Conservation (phyloP, 169 alveolate genomes). For the Eimeria acervulina region DNA sequence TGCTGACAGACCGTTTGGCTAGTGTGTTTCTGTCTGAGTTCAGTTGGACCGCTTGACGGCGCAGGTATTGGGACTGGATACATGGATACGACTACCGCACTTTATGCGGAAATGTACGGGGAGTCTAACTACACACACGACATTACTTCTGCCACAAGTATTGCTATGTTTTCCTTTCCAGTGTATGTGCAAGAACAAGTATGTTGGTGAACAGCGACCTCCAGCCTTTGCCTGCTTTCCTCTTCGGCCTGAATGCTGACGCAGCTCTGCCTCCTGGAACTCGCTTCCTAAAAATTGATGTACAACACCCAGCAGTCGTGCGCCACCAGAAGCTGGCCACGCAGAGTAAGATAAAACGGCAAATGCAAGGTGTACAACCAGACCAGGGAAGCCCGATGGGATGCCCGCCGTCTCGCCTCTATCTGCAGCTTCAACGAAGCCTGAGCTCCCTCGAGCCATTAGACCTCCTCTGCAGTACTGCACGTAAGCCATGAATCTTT, state of each 20-base stretch:
- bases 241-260: neutral
- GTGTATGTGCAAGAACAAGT: neutral
- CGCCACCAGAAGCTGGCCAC: conserved; percentile 72
- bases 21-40: neutral
- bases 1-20: neutral
- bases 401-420: conserved; percentile 72
- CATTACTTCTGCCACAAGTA: neutral
- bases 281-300: conserved; percentile 59
- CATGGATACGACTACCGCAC: conserved; percentile 75
- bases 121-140: neutral
- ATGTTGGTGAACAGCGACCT: neutral
- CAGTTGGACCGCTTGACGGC: conserved; percentile 77
- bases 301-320: conserved; percentile 77
- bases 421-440: conserved; percentile 56
- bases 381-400: neutral
- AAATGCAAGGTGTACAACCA: neutral
- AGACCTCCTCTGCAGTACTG: conserved; percentile 41
- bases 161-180: neutral
- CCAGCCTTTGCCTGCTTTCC: neutral
- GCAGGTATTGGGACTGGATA: conserved; percentile 70
- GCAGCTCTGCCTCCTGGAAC: conserved; percentile 78
- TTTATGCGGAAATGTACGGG: conserved; percentile 64
- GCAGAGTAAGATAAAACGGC: neutral
- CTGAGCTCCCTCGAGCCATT: conserved; percentile 63
- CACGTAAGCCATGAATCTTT: conserved; percentile 20